Evolutionary conservation across 805 yeast genomes (phyloP).

Genomic region (Yarrowia sp.): DNA sequence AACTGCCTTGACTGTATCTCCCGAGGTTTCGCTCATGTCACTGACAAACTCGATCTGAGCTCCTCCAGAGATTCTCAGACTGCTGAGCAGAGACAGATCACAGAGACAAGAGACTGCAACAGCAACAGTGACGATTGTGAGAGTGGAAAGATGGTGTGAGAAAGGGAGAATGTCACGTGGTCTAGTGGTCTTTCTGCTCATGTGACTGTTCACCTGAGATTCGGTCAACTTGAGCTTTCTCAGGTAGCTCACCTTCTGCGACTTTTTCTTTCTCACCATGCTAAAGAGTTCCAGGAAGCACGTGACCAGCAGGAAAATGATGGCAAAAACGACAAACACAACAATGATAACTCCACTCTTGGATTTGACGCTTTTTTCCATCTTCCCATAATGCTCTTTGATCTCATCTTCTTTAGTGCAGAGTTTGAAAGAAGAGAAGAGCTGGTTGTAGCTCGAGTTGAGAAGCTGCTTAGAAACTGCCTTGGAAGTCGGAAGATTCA

Average conservation of each 20-base stretch:
- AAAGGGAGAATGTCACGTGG: neutral
- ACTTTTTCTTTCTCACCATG: neutral
- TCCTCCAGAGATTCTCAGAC: conserved; percentile 14
- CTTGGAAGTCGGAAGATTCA: conserved; percentile 6
- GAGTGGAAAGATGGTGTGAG: conserved; percentile 1
- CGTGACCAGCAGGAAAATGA: neutral
- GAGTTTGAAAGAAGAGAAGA: conserved; percentile 1
- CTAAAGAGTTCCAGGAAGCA: conserved; percentile 16
- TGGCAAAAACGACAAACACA: conserved; percentile 3
- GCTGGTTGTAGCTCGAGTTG: conserved; percentile 13
- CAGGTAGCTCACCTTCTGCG: neutral
- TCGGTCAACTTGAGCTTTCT: conserved; percentile 8
- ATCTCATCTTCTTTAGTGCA: conserved; percentile 24
- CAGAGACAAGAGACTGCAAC: conserved; percentile 13
- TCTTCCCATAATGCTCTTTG: neutral
- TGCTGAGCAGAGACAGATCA: neutral
- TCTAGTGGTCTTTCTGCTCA: neutral
- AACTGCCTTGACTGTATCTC: neutral
- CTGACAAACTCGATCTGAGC: conserved; percentile 21
- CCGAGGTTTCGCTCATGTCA: neutral
- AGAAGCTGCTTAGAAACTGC: neutral
- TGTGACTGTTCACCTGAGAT: neutral
- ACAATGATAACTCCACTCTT: neutral
- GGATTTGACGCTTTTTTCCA: neutral
- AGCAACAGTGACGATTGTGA: conserved; percentile 26